These are phyloP conservation scores for Skeletonema costatum DNA, from an alignment of 108 stramenopile genomes.

Conservation along the genomic window DNA sequence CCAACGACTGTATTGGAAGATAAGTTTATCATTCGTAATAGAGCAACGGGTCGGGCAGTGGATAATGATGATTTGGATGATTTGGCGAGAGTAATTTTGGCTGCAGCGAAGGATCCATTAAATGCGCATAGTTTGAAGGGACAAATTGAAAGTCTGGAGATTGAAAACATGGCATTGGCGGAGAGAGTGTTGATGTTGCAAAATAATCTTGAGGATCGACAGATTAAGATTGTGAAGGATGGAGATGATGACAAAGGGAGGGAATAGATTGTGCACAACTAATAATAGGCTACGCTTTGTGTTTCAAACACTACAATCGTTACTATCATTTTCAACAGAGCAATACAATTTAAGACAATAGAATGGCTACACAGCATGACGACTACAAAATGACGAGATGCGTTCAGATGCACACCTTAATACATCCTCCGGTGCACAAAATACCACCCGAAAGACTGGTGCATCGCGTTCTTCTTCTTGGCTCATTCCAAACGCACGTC, in stretches of 20 bases:
- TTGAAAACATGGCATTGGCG: slow-evolving; percentile 46
- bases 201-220: slow-evolving; percentile 42
- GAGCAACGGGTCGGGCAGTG: slow-evolving; percentile 47
- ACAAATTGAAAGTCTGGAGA: slow-evolving; percentile 56
- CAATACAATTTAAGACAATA: not conserved
- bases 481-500: slow-evolving; percentile 82
- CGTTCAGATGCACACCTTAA: slow-evolving; percentile 64
- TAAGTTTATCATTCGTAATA: slow-evolving; percentile 57
- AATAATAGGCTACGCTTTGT: not conserved
- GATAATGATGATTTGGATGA: slow-evolving; percentile 66
- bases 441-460: slow-evolving; percentile 80
- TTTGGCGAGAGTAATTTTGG: slow-evolving; percentile 52
- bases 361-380: slow-evolving; percentile 36
- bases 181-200: slow-evolving; percentile 56
- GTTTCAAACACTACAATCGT: no score
- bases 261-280: not conserved
- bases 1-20: slow-evolving; percentile 41
- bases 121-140: slow-evolving; percentile 48
- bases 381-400: slow-evolving; percentile 72
- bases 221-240: slow-evolving; percentile 45
- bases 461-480: not conserved
- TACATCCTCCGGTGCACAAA: slow-evolving; percentile 64
- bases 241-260: not conserved
- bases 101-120: slow-evolving; percentile 59
- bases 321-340: not conserved